Conservation (phyloP, 2,329 filamentous ascomycete species). For the Curvularia eragrostidis region DNA sequence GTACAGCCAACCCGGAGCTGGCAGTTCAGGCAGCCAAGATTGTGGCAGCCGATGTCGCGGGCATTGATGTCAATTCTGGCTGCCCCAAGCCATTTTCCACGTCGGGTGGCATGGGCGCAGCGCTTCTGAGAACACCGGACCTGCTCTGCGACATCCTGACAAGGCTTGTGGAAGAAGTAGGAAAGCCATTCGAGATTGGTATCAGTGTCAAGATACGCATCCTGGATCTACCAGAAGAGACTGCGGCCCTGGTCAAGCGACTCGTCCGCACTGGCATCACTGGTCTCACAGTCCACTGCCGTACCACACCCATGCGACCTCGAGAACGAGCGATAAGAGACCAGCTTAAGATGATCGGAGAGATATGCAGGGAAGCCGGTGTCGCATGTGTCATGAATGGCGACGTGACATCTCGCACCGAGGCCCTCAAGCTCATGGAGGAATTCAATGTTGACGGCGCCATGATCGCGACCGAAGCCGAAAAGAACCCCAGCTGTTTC, state of each 20-base stretch:
- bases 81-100: slow-evolving; percentile 98
- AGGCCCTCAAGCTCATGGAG: slow-evolving; percentile 72
- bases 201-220: slow-evolving; percentile 97
- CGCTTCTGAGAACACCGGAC: slow-evolving; percentile 84
- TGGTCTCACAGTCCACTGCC: slow-evolving; percentile 91
- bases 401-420: slow-evolving; percentile 77
- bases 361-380: slow-evolving; percentile 80
- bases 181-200: slow-evolving; percentile 80
- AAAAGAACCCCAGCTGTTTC: slow-evolving; percentile 91
- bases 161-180: slow-evolving; percentile 79
- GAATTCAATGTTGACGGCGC: slow-evolving; percentile 90
- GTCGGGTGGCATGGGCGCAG: slow-evolving; percentile 92
- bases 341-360: slow-evolving; percentile 82
- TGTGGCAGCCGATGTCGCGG: slow-evolving; percentile 85
- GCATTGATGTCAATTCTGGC: slow-evolving; percentile 97
- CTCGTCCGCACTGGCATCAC: slow-evolving; percentile 90
- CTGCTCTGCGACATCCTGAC: slow-evolving; percentile 82
- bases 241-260: slow-evolving; percentile 75
- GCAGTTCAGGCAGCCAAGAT: slow-evolving; percentile 85
- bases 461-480: slow-evolving; percentile 95
- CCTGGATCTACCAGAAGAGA: slow-evolving; percentile 76
- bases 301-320: slow-evolving; percentile 94
- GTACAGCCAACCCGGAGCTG: slow-evolving; percentile 80
- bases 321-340: slow-evolving; percentile 84
- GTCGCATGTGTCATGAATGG: slow-evolving; percentile 97